A percentile compares a stretch with the other conserved stretches of the same genome.
phyloP scores from a whole-genome alignment of 257 asterid species.

The Schizonepeta tenuifolia region DNA sequence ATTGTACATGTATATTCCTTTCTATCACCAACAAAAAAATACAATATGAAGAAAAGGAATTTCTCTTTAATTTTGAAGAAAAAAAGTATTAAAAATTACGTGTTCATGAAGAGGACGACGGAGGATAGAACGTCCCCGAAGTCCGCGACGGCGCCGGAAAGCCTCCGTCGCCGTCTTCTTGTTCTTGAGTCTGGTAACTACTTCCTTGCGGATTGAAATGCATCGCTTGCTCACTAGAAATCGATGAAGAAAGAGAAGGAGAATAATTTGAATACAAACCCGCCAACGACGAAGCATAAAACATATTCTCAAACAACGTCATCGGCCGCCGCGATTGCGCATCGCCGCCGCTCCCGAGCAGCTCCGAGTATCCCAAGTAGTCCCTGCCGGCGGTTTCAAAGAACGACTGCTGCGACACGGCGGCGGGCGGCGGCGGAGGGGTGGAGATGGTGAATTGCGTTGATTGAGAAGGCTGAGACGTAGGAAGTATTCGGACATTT shows the following conservation, averaged over 20 bases:
- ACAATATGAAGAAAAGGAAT: too few relatives aligned
- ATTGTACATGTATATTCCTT: background rate
- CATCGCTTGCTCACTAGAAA: conserved; percentile 39
- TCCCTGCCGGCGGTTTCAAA: conserved; percentile 47
- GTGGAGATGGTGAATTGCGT: conserved; percentile 31
- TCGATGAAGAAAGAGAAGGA: conserved; percentile 15
- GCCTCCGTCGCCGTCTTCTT: conserved; percentile 31
- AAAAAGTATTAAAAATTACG: background rate
- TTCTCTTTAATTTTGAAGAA: background rate
- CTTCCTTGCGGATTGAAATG: conserved; percentile 41
- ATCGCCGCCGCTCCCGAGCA: conserved; percentile 48
- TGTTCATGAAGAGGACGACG: conserved; percentile 41
- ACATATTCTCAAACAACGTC: conserved; percentile 52
- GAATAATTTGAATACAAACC: conserved; percentile 45
- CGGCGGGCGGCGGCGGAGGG: conserved; percentile 27
- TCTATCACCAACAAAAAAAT: background rate
- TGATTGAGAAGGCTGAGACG: conserved; percentile 31
- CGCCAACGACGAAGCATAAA: conserved; percentile 51
- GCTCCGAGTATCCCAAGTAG: conserved; percentile 60
- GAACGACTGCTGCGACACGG: conserved; percentile 31
- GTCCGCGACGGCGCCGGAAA: conserved; percentile 54
- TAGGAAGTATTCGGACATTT: conserved; percentile 45
- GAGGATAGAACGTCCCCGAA: conserved; percentile 47
- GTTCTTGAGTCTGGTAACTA: conserved; percentile 34
- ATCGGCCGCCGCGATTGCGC: conserved; percentile 37